Evolutionary conservation across 306 rosid genomes (phyloP), one percentile per base, ranked within the genome.

Genomic region (Fagus sylvatica): DNA sequence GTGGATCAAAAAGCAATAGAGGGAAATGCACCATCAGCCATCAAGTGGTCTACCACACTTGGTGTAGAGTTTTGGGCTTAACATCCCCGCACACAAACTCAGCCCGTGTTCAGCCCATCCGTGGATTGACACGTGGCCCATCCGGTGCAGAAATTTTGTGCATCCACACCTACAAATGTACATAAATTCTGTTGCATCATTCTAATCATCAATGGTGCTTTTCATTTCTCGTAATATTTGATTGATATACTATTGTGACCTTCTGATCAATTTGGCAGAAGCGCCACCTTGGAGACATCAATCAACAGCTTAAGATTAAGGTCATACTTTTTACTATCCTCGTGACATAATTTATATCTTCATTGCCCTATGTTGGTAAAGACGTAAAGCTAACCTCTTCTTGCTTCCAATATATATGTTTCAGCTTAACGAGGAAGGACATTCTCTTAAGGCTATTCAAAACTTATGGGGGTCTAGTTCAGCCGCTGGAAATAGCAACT

Each of bases 371-470:
- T 67, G 6, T 67, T 59, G n/a, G n/a, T n/a, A n/a, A n/a, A n/a
- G n/a, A n/a, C n/a, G 28, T 69, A n/a, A 57, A 41, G 4, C 53
- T 71, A 8, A 74, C 32, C 16, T 36, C 34, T 19, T 56, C 0
- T 1, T 60, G 7, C 19, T 48, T 9, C 32, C 36, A 70, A 70
- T 46, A 53, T 17, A 1, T 1, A 7, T 77, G 19, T 82, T 87
- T 78, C 86, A 91, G 97, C 91, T 92, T 53, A 90, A 92, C 79
- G 80, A 86, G 53, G 96, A 90, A 56, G 97, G 96, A 57, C 83
- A 84, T 71, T 85, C 82, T 82, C 84, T 83, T 4, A 94, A 85
- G 71, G 90, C 84, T 30, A 78, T 89, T 75, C 90, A 90, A 71
- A 88, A 72, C 85, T 46, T 89, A 62, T 91, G 97, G 98, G 81